Conservation (phyloP, 306 rosid genomes). For the Vicia villosa region DNA sequence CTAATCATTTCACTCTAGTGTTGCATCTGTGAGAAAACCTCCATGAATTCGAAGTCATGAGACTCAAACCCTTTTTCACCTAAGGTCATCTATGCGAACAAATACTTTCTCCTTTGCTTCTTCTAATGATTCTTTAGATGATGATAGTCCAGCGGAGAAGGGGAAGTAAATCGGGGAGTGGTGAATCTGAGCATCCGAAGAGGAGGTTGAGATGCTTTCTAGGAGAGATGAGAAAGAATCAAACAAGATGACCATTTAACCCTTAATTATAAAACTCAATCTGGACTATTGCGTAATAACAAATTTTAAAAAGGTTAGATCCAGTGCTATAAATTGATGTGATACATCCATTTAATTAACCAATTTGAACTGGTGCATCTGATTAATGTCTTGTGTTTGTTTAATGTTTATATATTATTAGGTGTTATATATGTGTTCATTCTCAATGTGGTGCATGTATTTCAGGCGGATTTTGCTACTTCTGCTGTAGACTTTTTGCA, state of each 20-base stretch:
- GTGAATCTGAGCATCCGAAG: neutral
- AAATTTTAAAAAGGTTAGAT: neutral
- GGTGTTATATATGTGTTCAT: constrained; percentile 15
- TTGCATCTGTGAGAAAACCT: neutral
- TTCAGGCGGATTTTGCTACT: constrained; percentile 92
- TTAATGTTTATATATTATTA: neutral
- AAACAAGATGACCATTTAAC: neutral
- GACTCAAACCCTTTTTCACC: neutral
- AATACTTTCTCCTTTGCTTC: neutral
- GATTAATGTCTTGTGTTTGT: neutral
- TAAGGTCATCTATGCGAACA: neutral
- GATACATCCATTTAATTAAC: neutral
- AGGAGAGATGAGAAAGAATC: neutral
- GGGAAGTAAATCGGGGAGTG: neutral
- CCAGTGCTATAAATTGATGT: neutral
- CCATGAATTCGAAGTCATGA: neutral
- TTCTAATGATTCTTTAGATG: neutral
- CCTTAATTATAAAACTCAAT: neutral
- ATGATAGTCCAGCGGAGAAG: neutral
- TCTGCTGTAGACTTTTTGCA: constrained; percentile 96
- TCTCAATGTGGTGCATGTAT: constrained; percentile 33
- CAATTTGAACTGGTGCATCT: too few relatives aligned
- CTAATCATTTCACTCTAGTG: neutral
- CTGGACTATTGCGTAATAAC: neutral
- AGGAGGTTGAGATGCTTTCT: neutral